Evolutionary conservation across 148 eudicot genomes (phyloP), one percentile per base, ranked within the genome.

Genomic region (Rhododendron ovatum): DNA sequence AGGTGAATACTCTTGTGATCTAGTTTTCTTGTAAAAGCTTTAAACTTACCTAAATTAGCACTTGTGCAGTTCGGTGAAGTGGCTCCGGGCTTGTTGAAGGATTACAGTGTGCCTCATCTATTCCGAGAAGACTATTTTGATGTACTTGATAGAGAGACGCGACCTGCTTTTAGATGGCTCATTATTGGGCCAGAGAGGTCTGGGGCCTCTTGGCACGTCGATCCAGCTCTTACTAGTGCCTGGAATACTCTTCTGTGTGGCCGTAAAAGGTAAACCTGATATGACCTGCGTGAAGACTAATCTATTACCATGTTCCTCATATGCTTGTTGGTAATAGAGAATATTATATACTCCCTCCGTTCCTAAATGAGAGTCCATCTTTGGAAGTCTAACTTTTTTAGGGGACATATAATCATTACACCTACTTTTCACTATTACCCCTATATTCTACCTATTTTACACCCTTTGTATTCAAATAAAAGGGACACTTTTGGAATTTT

Each of bases 161-260:
- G 98, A 30, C 99, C 99, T 59, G 89, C 98, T 80, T 97, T 84
- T 87, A 91, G 99, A 88, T 97, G 99, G 99, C 91, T 97, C 84
- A 94, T 97, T 87, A 92, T 94, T 59, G 99, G 99, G 87, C 99
- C 99, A 67, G 99, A 95, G 90, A 95, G 99, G 85, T 97, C 99
- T 85, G 99, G 99, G 86, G 99, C 99, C 78, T 97, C 99, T 65
- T 97, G 99, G 99, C 99, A 97, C 90, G 99, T 97, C 87, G 99
- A 97, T 94, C 99, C 99, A 69, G 98, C 94, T 91, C 98, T 97
- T 82, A 95, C 99, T 83, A 97, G 99, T 90, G 96, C 98, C 39
- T 96, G 98, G 98, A 96, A 96, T 92, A 96, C 99, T 82, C 98
- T 96, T 83, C 83, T 96, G 17, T 91, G 90, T 87, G 99, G 99